These are phyloP conservation scores for Lentinula sp. DNA, from an alignment of 768 basidiomycete species.

Conservation along the genomic window DNA sequence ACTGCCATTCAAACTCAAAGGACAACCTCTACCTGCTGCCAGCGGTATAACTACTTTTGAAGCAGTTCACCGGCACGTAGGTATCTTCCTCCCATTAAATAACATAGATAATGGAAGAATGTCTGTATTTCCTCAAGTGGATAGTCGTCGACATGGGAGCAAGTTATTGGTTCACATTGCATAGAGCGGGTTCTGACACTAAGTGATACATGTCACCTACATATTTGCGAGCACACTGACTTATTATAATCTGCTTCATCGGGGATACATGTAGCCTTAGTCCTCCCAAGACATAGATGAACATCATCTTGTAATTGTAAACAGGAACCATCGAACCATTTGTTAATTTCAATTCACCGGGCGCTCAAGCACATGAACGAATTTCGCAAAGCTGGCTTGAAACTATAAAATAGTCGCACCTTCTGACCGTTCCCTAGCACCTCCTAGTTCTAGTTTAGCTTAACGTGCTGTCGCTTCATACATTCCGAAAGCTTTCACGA, in stretches of 20 bases:
- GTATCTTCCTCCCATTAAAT: not conserved
- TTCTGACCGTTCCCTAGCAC: not conserved
- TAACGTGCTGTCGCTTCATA: not conserved
- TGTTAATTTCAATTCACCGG: conserved; percentile 11
- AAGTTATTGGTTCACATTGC: not conserved
- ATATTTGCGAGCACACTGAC: no score
- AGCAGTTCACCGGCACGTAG: not conserved
- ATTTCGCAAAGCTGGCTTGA: no score
- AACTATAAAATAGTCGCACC: not conserved
- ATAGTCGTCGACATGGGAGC: no score
- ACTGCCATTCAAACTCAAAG: no score
- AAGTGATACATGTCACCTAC: no score
- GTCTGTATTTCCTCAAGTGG: no score
- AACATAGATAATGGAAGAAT: not conserved
- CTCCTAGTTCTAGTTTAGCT: not conserved
- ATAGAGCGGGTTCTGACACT: no score
- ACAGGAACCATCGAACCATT: conserved; percentile 9
- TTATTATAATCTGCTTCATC: no score
- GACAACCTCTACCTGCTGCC: no score
- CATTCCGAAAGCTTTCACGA: not conserved
- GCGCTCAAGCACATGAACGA: conserved; percentile 4
- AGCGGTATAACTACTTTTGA: no score
- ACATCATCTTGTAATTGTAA: not conserved
- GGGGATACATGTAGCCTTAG: no score
- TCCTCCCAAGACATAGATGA: no score